phyloP scores from a whole-genome alignment of 208 protist species.

The Leishmania tarentolae region DNA sequence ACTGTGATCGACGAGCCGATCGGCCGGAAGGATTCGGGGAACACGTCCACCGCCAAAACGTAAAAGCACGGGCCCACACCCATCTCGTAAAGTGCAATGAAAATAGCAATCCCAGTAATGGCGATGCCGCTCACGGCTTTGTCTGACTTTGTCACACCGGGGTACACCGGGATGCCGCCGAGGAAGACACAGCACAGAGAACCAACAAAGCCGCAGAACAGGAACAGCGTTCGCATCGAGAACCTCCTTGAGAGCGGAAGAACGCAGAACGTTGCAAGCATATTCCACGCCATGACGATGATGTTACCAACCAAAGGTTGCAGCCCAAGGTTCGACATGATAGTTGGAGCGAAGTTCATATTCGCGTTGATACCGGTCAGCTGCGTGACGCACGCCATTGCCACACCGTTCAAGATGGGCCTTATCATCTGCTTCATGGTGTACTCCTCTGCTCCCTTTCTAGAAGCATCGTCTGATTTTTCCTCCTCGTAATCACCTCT shows the following conservation, averaged over 20 bases:
- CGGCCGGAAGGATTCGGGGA: slow-evolving; percentile 62
- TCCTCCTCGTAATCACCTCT: slow-evolving; percentile 19
- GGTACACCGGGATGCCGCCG: slow-evolving; percentile 58
- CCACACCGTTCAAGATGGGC: slow-evolving; percentile 35
- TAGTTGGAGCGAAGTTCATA: slow-evolving; percentile 73
- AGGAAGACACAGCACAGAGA: slow-evolving; percentile 56
- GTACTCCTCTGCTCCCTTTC: slow-evolving; percentile 18
- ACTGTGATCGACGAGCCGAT: slow-evolving; percentile 53
- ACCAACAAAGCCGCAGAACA: slow-evolving; percentile 33
- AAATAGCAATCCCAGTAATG: slow-evolving; percentile 56
- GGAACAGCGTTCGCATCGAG: slow-evolving; percentile 53
- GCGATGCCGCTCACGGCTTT: slow-evolving; percentile 39
- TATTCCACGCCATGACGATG: slow-evolving; percentile 70
- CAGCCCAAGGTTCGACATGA: slow-evolving; percentile 49
- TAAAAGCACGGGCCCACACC: slow-evolving; percentile 65
- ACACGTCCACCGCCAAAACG: slow-evolving; percentile 60
- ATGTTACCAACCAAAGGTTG: slow-evolving; percentile 58
- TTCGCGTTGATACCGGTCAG: slow-evolving; percentile 77
- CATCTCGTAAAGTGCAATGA: slow-evolving; percentile 55
- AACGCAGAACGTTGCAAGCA: slow-evolving; percentile 43
- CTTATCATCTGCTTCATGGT: slow-evolving; percentile 34
- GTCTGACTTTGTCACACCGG: slow-evolving; percentile 38
- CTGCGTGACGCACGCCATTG: slow-evolving; percentile 45
- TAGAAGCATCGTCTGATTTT: not conserved
- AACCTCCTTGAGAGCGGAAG: slow-evolving; percentile 51